Evolutionary conservation across 1,284 basidiomycete genomes (phyloP).

Genomic region (Veloboletus limbatus): DNA sequence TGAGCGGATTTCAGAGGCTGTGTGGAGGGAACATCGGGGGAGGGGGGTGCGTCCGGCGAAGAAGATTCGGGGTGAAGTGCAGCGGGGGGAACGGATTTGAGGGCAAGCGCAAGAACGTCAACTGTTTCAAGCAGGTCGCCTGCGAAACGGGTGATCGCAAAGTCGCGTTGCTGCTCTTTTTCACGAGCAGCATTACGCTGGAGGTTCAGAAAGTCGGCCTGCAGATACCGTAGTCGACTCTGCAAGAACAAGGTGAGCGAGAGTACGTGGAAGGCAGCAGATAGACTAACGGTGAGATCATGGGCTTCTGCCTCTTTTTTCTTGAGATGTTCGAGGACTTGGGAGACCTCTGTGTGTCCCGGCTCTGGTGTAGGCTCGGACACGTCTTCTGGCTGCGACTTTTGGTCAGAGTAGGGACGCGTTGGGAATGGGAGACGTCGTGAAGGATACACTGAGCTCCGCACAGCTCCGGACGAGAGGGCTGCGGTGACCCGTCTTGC

Average conservation of each 20-base stretch:
- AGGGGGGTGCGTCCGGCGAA: constrained; percentile 25
- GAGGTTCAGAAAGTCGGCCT: constrained; percentile 94
- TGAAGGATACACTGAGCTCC: constrained; percentile 37
- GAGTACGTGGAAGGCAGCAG: neutral
- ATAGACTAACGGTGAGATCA: constrained; percentile 67
- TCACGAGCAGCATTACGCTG: constrained; percentile 89
- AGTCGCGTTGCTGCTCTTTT: constrained; percentile 90
- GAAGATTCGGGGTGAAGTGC: constrained; percentile 37
- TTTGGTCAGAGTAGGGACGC: constrained; percentile 56
- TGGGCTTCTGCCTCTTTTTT: constrained; percentile 69
- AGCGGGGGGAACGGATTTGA: constrained; percentile 78
- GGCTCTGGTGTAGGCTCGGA: constrained; percentile 32
- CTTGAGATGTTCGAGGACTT: constrained; percentile 53
- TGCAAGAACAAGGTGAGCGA: constrained; percentile 31
- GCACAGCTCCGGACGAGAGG: constrained; percentile 45
- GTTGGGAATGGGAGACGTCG: constrained; percentile 25
- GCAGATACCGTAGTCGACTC: constrained; percentile 83
- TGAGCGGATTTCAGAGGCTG: constrained; percentile 50
- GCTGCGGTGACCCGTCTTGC: constrained; percentile 51
- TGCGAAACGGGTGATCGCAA: constrained; percentile 91
- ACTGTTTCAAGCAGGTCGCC: constrained; percentile 87
- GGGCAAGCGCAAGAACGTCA: constrained; percentile 87
- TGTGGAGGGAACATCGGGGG: constrained; percentile 29
- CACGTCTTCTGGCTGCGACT: constrained; percentile 23
- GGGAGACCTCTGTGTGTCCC: constrained; percentile 33